Evolutionary conservation across 257 asterid species (phyloP).

Genomic region (Fraxinus excelsior): DNA sequence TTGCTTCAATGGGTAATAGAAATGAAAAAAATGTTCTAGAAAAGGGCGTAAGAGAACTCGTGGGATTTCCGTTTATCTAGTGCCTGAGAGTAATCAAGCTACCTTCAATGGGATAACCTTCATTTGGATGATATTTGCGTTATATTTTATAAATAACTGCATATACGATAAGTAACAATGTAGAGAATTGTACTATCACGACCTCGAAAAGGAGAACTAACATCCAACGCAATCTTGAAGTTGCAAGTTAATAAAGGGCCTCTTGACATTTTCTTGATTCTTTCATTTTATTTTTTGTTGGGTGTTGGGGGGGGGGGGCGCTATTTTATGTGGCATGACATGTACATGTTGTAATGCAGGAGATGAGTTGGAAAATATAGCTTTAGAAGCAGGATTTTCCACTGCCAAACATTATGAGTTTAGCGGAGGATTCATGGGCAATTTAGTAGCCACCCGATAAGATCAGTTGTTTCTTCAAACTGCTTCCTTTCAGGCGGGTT

Average conservation of each 20-base stretch:
- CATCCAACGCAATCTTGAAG: not conserved
- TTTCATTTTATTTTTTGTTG: not conserved
- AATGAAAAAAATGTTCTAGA: no score
- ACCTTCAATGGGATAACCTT: no score
- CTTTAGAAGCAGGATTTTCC: slow-evolving; percentile 72
- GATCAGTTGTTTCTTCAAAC: slow-evolving; percentile 3
- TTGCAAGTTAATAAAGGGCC: not conserved
- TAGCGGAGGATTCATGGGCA: slow-evolving; percentile 72
- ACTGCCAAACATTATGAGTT: slow-evolving; percentile 63
- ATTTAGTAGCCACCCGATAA: slow-evolving; percentile 64
- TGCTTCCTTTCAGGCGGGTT: slow-evolving; percentile 1
- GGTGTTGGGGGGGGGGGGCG: not conserved
- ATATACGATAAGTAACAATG: not conserved
- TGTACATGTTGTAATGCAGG: slow-evolving; percentile 47
- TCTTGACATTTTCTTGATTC: not conserved
- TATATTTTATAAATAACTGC: not conserved
- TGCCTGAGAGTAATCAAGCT: no score
- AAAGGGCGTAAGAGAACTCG: no score
- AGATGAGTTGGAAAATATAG: slow-evolving; percentile 75
- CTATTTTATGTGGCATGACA: not conserved
- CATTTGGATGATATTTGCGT: not conserved
- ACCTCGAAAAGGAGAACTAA: not conserved
- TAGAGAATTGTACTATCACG: not conserved
- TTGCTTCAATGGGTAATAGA: no score
- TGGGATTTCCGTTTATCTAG: no score